Percentiles rank a stretch among this genome's conserved stretches.
Evolutionary conservation across 2,329 filamentous ascomycete species (phyloP).

Genomic region (Scopulariopsis brevicaulis): DNA sequence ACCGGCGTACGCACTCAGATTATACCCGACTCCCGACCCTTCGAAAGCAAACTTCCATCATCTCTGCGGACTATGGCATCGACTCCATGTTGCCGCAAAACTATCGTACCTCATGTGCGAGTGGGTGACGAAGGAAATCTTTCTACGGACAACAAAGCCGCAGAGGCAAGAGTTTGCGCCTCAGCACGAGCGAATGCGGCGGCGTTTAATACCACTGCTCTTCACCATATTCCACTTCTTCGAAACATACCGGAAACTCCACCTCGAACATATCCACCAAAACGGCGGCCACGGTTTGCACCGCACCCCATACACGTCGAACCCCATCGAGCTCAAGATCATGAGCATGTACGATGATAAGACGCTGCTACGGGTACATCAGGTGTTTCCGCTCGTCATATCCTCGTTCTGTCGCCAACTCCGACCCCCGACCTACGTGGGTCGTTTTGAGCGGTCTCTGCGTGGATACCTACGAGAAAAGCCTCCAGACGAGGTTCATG

Average conservation of each 20-base stretch:
- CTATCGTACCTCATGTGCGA: constrained; percentile 50
- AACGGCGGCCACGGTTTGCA: constrained; percentile 38
- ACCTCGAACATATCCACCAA: constrained; percentile 42
- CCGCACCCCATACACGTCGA: constrained; percentile 43
- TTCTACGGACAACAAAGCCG: constrained; percentile 42
- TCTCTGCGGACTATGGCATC: constrained; percentile 54
- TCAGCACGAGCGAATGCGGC: constrained; percentile 52
- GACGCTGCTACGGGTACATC: constrained; percentile 50
- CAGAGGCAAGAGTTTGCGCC: constrained; percentile 46
- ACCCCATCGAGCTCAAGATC: constrained; percentile 50
- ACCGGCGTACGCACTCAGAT: constrained; percentile 45
- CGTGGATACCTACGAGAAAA: constrained; percentile 53
- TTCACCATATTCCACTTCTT: constrained; percentile 60
- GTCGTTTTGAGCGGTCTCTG: constrained; percentile 48
- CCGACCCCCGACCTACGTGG: constrained; percentile 53
- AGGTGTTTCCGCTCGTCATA: constrained; percentile 52
- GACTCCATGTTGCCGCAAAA: constrained; percentile 52
- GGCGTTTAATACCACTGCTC: constrained; percentile 49
- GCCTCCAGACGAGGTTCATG: constrained; percentile 50
- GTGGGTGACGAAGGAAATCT: constrained; percentile 55
- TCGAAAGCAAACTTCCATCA: constrained; percentile 44
- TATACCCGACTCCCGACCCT: constrained; percentile 43
- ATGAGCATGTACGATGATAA: constrained; percentile 55
- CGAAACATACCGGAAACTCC: constrained; percentile 49
- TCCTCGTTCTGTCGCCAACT: constrained; percentile 52